Base-by-base conservation (phyloP, 768 basidiomycete genomes). In the Candolleomyces aberdarensis region DNA sequence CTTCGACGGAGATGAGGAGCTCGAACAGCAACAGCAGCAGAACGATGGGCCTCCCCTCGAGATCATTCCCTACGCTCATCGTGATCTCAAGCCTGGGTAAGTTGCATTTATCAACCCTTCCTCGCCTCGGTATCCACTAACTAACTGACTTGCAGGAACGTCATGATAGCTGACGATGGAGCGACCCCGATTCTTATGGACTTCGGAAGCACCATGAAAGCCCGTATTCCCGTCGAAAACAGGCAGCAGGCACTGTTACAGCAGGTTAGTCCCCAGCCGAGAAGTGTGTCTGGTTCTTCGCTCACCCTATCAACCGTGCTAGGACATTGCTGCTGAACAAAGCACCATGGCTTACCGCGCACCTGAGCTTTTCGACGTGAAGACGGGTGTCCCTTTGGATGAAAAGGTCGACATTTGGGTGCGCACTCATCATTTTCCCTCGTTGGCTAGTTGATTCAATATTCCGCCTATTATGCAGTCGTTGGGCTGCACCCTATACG, bases 391-490 rank as follows among this genome's bases (percentile, higher is more conserved):
- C 44, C 85, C 79, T 0, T 75, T 98, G 8, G 93, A 97, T 66
- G 96, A 98, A 76, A 96, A 94, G 69, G 95, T 97, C 11, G 95
- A 97, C 70, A 94, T 97, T 36, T 97, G 95, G 95, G 94, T 94
- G 76, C 59, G 85, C 72, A 26, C 32, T 9, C 31, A 58, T 26
- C 17, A 19, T 48, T 49, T 41, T 40, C 44, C 29, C 29, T 50
- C 1, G 11, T 43, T 36, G 19, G 50, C 32, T 44, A 20, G 9
- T 39, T 22, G 39, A 55, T 44, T 49, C 7, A 26, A 26, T 26
- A 3, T 26, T 26, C 26, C 3, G 3, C 39, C n/a, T 48, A 19
- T 39, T 13, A 53, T n/a, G 11, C 54, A 98, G 96, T 96, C 95
- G 1, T 83, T 99, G 17, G 97, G 97, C 1, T 97, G 96, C 75